A percentile compares a stretch with the other conserved stretches of the same genome.
phyloP scores from a whole-genome alignment of 805 yeast species.

The Cyberlindnera suaveolens region DNA sequence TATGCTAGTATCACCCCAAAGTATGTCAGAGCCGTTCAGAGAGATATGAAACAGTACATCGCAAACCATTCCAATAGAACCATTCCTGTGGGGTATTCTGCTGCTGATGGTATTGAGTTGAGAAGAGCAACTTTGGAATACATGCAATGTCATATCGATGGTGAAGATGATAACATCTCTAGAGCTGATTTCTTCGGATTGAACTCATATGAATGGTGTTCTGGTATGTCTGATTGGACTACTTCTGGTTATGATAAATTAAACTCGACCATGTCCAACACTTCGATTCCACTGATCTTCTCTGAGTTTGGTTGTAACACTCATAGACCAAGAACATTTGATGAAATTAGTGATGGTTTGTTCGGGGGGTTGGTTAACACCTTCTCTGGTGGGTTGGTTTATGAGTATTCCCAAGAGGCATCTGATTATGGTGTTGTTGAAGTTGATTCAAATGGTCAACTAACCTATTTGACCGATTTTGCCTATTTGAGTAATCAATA shows the following conservation, averaged over 20 bases:
- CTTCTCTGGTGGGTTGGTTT: conserved; percentile 89
- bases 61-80: conserved; percentile 59
- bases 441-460: conserved; percentile 37
- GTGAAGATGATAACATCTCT: conserved; percentile 46
- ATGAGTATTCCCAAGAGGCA: conserved; percentile 77
- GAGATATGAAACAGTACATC: conserved; percentile 86
- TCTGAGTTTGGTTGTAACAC: conserved; percentile 84
- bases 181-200: conserved; percentile 89
- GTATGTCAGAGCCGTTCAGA: conserved; percentile 83
- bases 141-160: conserved; percentile 72
- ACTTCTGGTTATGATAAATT: conserved; percentile 64
- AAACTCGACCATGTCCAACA: conserved; percentile 49
- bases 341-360: conserved; percentile 65
- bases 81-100: conserved; percentile 94
- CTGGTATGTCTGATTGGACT: conserved; percentile 58
- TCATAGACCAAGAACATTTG: conserved; percentile 73
- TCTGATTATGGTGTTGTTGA: conserved; percentile 73
- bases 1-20: conserved; percentile 60
- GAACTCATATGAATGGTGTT: conserved; percentile 96
- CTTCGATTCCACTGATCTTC: conserved; percentile 61
- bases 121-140: conserved; percentile 73
- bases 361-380: conserved; percentile 60
- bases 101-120: conserved; percentile 73
- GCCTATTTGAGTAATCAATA: conserved; percentile 41
- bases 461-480: conserved; percentile 43